Base-by-base conservation (phyloP, 2,329 filamentous ascomycete genomes). In the Didymella pomorum region DNA sequence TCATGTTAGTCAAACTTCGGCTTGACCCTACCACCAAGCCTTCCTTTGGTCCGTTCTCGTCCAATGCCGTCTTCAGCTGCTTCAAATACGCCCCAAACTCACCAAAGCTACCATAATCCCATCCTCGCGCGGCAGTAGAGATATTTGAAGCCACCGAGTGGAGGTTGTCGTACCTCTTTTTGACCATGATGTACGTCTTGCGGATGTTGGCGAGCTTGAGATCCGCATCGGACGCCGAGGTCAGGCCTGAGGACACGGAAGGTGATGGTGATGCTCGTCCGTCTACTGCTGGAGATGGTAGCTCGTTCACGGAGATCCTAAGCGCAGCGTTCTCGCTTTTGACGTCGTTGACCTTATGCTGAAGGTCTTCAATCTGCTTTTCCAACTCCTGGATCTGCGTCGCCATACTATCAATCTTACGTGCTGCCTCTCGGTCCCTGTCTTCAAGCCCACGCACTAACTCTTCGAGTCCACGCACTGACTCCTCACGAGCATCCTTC, bases 21-120 rank as follows among this genome's bases (percentile, higher is more conserved):
- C 8, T 18, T 23, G 12, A 16, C 3, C 10, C 12, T 2, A 9
- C 2, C 5, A 11, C 41, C 2, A 9, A 8, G 23, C 23, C 16
- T 14, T 14, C n/a, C 25, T 45, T 41, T 18, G n/a, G n/a, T 12
- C 45, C 21, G 11, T 61, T 57, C 2, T 60, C 62, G 2, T 67
- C 56, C n/a, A 74, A 6, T 2, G 18, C 55, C 21, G 1, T 28
- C 37, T 35, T 64, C 46, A 73, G 11, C 37, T 59, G 51, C 37
- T 44, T 61, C 11, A 73, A 10, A 33, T 63, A 52, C 16, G 7
- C 20, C 2, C 72, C 72, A 46, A 74, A 69, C 4, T 71, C 64
- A 0, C 72, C 72, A n/a, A 70, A 71, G 11, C 39, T 53, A 11
- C 18, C 48, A 0, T 68, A 25, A 14, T 69, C 63, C 66, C 70